Evolutionary conservation across 192 early-diverging fungal genomes (phyloP), one percentile per base, ranked within the genome.

Genomic region (Coemansia javaensis): DNA sequence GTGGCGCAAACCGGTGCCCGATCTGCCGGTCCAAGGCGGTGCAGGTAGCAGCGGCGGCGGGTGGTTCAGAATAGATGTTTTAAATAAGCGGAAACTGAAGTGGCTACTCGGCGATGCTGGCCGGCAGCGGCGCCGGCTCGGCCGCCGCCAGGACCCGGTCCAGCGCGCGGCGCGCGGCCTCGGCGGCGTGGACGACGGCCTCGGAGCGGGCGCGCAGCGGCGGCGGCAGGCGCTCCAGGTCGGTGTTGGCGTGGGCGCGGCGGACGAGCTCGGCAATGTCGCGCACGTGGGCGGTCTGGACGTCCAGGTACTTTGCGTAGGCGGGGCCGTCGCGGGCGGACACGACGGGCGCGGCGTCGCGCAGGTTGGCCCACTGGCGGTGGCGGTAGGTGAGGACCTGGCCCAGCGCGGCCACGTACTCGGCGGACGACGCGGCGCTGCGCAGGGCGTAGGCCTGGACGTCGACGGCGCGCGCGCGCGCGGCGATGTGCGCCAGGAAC

Each of bases 291-390:
- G 67, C 22, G 66, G 83, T 54, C 78, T 77, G 53, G 67, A 65
- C 65, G 85, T 89, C 47, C 79, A 81, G 35, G 61, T 73, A 42
- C 81, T 66, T 36, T 79, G 81, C 8, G 81, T 81, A 24, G 35
- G 53, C 47, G 81, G 75, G 65, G 81, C 87, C 67, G 86, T 91
- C 45, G 81, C 86, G 81, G 13, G 58, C 55, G 2, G 85, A 81
- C 59, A 89, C 74, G 51, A 90, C 85, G 37, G 88, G 83, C 40
- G 90, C 87, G 44, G 91, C 89, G 66, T 87, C 83, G 65, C 90
- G 90, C 24, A 90, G 83, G 56, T 91, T 90, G 56, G 78, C 83
- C 91, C 91, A 94, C 59, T 94, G 91, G 17, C 88, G 80, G 63
- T 85, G 79, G 40, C 91, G 70, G 67, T 92, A 94, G 8, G 85